Base-by-base conservation (phyloP, 805 yeast genomes). In the Candida vartiovaarae region DNA sequence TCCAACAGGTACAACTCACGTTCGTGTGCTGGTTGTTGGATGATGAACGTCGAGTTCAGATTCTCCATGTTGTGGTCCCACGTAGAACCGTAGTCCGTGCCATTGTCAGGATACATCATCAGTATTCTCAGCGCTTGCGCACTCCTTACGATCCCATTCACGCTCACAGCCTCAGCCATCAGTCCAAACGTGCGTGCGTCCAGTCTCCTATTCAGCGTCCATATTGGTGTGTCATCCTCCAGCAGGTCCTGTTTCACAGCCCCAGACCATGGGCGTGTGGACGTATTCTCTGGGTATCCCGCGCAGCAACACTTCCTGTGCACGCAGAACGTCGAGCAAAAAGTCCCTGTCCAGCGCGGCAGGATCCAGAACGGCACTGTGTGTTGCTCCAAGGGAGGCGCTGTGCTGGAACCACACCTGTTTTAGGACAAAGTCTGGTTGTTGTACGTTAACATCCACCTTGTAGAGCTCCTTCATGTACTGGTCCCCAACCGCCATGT, bases 131-230 rank as follows among this genome's bases (percentile, higher is more conserved):
- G 34, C 0, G 71, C 59, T 10, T 64, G 59, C 0, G 76, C 76
- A 20, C 68, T 62, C 41, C 59, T 61, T 6, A 71, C 59, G 3
- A 70, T 42, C 0, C 79, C 78, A 50, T 74, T 72, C 5, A 68
- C 63, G 48, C 65, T 68, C 28, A 60, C 56, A 1, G 68, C 56
- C 0, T 71, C 74, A 1, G 71, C 57, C 24, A 72, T 59, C 25
- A 70, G 45, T 6, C 61, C 30, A 28, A 28, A 28, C 8, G 9
- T 28, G 8, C 30, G 30, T 7, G 6, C 30, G 30, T 28, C 9
- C 8, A 28, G 30, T 9, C 30, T 28, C 30, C 2, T 28, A 2
- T 9, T 9, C 30, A 28, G 9, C 6, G 30, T 28, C 30, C 30
- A 2, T 28, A 28, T 28, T 9, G 30, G 30, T 9, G 30, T 28